Base-by-base conservation (phyloP, 2,329 filamentous ascomycete species). In the Paecilomyces sp. region DNA sequence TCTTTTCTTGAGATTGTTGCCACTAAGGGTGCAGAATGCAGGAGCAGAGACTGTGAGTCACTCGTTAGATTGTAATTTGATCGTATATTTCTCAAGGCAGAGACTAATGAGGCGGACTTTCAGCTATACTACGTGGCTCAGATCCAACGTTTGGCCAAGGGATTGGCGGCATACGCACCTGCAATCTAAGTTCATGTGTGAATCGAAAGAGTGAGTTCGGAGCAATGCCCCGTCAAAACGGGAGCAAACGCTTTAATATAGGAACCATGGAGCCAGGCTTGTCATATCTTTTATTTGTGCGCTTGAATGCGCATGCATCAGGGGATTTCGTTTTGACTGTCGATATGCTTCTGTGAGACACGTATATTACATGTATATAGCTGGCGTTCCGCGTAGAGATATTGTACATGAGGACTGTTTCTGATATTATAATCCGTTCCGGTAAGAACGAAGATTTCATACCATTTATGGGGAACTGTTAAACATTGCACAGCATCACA, bases 81-180 rank as follows among this genome's bases (percentile, higher is more conserved):
- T 22, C 22, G 22, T 22, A 22, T 22, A 22, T 22, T 51, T 22
- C 18, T 47, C 2, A 7, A 8, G n/a, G 41, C n/a, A 18, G 36
- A 18, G 2, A 47, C 41, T 47, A 47, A 47, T 47, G n/a, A 18
- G n/a, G 15, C 18, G 4, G 31, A 33, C 11, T 33, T 8, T 9
- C 34, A 68, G 59, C 13, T 55, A n/a, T 71, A 67, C 58, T 73
- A 71, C 56, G 58, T 58, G 12, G 54, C 25, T 4, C 71, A 74
- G 62, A 71, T 73, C 47, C 59, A 66, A 41, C 63, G 70, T 54
- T 64, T 74, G 57, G 68, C 62, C 0, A 64, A 62, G 53, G 66
- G 67, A 6, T 34, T 68, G 59, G 63, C 53, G 57, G 65, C 66
- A 2, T 55, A 59, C 51, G 52, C 59, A 25, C 66, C 66, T 47